These are phyloP conservation scores for Schizonepeta tenuifolia DNA, from an alignment of 257 asterid species.

Conservation along the genomic window DNA sequence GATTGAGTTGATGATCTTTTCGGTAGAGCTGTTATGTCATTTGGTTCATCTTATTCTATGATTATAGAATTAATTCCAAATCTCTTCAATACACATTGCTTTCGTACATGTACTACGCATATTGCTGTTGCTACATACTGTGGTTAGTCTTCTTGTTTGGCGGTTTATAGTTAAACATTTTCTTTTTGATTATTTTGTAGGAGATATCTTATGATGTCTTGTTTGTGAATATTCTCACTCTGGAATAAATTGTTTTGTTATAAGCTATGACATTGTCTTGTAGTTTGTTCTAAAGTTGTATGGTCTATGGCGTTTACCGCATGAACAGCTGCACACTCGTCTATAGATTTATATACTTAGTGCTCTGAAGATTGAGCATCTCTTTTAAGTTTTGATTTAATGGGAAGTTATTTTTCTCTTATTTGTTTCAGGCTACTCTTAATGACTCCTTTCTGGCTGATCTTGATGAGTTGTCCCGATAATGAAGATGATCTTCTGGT, in stretches of 20 bases:
- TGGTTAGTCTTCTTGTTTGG: background rate
- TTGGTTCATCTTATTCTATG: background rate
- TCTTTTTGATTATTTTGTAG: background rate
- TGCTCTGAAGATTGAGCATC: constrained; percentile 18
- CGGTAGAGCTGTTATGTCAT: background rate
- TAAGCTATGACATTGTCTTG: background rate
- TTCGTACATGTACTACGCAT: background rate
- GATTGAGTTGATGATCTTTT: background rate
- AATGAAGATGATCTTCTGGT: constrained; percentile 81
- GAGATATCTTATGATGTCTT: background rate
- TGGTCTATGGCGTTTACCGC: background rate
- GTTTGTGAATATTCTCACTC: constrained; percentile 17
- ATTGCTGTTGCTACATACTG: background rate
- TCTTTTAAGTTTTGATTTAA: constrained; percentile 10
- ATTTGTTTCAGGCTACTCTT: constrained; percentile 81
- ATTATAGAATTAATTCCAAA: background rate
- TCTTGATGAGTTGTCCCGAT: constrained; percentile 92
- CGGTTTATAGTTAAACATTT: background rate
- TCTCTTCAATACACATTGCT: too few relatives aligned
- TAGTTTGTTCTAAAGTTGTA: background rate
- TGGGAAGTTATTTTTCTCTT: background rate
- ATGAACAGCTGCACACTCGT: background rate
- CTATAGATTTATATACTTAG: background rate
- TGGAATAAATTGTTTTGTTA: background rate
- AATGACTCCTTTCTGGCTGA: constrained; percentile 96